Base-by-base conservation (phyloP, 352 stramenopile species). In the Pythium guiyangense region DNA sequence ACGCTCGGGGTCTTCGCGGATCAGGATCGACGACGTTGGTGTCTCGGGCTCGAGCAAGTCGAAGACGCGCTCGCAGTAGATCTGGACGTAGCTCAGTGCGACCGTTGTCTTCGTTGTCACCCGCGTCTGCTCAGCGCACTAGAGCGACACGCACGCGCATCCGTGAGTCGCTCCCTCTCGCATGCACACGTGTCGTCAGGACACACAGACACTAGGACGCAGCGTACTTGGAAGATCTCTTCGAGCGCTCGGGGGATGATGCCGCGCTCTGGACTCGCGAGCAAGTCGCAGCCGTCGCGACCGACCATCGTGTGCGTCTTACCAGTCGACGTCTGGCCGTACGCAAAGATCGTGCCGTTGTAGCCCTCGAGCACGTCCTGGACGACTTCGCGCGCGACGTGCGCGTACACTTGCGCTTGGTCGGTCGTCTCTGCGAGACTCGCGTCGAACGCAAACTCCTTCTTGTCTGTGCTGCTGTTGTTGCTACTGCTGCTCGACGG, bases 1-100 rank as follows among this genome's bases (percentile, higher is more conserved):
- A 14, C 73, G 66, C 39, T 90, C 77, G 3, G 74, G 54, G 37
- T 85, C 76, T 68, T 91, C 78, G 20, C 77, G 72, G 25, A 90
- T 70, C 29, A 83, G 44, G n/a, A 90, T 83, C 54, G 67, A 73
- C 31, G 63, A 70, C 3, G 68, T 63, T 11, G 56, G 52, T 6
- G 62, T 76, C 29, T 69, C 64, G 6, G 78, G 77, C 34, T 74
- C 70, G 18, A 90, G 65, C 53, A 92, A 57, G 48, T 92, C 81
- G 40, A 79, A 85, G 34, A 92, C 70, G n/a, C 79, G 79, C 59
- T 90, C 81, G 63, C 79, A 90, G 68, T 92, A 92, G 43, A 92
- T 86, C 71, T 92, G 77, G 35, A 88, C 79, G 55, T 86, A 92
- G 52, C 79, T 92, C 20, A 87, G 44, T 6, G 71, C 75, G 18